These are phyloP conservation scores for Mucuna pruriens DNA, from an alignment of 306 rosid genomes.

Conservation along the genomic window DNA sequence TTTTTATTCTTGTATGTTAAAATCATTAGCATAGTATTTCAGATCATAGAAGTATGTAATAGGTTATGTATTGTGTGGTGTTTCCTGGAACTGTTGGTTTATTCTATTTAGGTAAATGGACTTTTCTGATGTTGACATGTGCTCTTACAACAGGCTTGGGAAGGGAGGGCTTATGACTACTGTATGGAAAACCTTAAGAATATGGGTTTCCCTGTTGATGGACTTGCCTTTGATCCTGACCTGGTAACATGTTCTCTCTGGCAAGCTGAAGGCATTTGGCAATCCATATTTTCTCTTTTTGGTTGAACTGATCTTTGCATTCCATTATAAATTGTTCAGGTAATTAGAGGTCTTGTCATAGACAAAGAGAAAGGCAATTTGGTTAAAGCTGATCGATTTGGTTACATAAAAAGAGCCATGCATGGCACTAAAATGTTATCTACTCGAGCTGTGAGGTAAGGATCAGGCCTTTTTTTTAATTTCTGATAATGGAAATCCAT, in stretches of 20 bases:
- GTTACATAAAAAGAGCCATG: slow-evolving; percentile 94
- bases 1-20: slow-evolving; percentile 17
- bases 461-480: slow-evolving; percentile 38
- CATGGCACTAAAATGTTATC: slow-evolving; percentile 95
- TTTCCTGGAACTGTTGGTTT: slow-evolving; percentile 32
- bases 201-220: slow-evolving; percentile 92
- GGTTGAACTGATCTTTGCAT: slow-evolving; percentile 30
- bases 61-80: slow-evolving; percentile 26
- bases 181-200: slow-evolving; percentile 90
- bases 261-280: slow-evolving; percentile 38
- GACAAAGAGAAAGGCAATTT: slow-evolving; percentile 96
- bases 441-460: slow-evolving; percentile 84
- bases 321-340: slow-evolving; percentile 58
- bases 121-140: slow-evolving; percentile 30
- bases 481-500: slow-evolving; percentile 17
- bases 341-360: slow-evolving; percentile 97
- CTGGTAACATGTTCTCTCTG: slow-evolving; percentile 62
- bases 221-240: slow-evolving; percentile 91
- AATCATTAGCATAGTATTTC: slow-evolving; percentile 16
- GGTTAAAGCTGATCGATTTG: slow-evolving; percentile 97
- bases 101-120: slow-evolving; percentile 21
- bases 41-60: slow-evolving; percentile 9
- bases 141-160: slow-evolving; percentile 87
- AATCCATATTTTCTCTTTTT: slow-evolving; percentile 28
- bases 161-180: slow-evolving; percentile 97